A percentile compares a stretch with the other conserved stretches of the same genome.
phyloP scores from a whole-genome alignment of 169 alveolate species.

The Plasmodium knowlesi region DNA sequence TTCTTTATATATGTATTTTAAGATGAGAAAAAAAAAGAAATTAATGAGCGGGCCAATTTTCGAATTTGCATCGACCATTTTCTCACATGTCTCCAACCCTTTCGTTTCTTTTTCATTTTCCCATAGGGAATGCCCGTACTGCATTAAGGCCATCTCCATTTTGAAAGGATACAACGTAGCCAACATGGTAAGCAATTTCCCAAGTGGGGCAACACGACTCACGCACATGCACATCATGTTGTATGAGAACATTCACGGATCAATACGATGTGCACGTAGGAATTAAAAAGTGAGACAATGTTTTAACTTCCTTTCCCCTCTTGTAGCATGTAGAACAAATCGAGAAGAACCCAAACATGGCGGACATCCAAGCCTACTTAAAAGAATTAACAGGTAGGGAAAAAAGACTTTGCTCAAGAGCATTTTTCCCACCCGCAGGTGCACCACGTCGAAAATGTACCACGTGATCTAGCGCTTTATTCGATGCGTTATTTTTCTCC shows the following conservation, averaged over 20 bases:
- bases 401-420: neutral
- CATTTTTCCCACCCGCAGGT: neutral
- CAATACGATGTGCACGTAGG: neutral
- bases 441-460: neutral
- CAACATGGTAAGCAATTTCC: conserved; percentile 8
- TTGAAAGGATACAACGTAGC: conserved; percentile 31
- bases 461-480: neutral
- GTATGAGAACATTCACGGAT: neutral
- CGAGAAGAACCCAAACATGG: conserved; percentile 59
- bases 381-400: conserved; percentile 55
- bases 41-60: neutral
- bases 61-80: neutral
- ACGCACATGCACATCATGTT: neutral
- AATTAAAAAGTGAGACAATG: neutral
- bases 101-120: neutral
- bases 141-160: conserved; percentile 55
- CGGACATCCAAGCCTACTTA: conserved; percentile 52
- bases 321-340: conserved; percentile 46
- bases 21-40: neutral
- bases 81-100: neutral
- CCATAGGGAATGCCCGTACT: conserved; percentile 61
- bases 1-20: neutral
- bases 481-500: neutral
- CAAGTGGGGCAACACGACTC: neutral
- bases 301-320: neutral